Evolutionary conservation across 257 asterid genomes (phyloP), one percentile per base, ranked within the genome.

Genomic region (Plectranthus barbatus): DNA sequence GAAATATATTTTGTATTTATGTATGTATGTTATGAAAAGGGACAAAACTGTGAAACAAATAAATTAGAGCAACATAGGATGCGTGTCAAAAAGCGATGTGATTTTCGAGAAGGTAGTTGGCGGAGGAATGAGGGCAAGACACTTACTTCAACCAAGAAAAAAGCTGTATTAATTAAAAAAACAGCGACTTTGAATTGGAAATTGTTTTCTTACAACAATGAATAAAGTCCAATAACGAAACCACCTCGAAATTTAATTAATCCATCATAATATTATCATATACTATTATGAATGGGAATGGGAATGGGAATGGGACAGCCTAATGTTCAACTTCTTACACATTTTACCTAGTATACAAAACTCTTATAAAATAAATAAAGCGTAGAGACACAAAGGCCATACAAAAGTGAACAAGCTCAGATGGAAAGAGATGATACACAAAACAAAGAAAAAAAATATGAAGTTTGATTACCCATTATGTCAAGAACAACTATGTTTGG

Each of bases 201-300:
- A 60, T 67, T 39, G 20, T 19, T 20, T 44, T 53, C 33, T 56
- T 23, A 39, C 21, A 31, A 71, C 70, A 71, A 49, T 5, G 5
- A 57, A 51, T 55, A 31, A 73, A 56, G 71, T 56, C 68, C 31
- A 68, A 37, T 34, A n/a, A 54, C 31, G 76, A 70, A 70, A 49
- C 57, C 76, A 67, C 79, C 66, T 64, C 65, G 73, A 73, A 76
- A 66, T 73, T n/a, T 50, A 65, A 52, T n/a, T 50, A 65, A 52
- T 40, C 45, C 33, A 11, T 10, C 41, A 55, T 40, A 72, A 34
- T 26, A 26, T 26, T 5, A n/a, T n/a, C n/a, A n/a, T 4, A 23
- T 23, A 23, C 29, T 23, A 4, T 23, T n/a, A n/a, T n/a, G n/a
- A n/a, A n/a, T n/a, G n/a, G n/a, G n/a, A n/a, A n/a, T n/a, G n/a